A percentile compares a stretch with the other conserved stretches of the same genome.
Conservation (phyloP, 208 protist species). For the Trypanosomatidae sp. region DNA sequence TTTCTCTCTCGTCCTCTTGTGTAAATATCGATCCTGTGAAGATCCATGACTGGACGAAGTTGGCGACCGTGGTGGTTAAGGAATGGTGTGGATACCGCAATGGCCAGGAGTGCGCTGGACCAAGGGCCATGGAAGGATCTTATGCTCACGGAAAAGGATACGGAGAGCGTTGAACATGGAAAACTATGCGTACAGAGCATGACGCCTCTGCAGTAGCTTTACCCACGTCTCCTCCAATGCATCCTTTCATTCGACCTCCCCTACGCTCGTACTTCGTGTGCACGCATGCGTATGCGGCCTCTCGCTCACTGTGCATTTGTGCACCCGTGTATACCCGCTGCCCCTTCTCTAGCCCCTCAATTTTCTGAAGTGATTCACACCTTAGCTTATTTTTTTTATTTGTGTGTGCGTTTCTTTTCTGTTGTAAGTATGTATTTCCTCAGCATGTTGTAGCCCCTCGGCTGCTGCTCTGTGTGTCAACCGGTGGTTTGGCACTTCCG, state of each 20-base stretch:
- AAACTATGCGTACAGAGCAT: background rate
- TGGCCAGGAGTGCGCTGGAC: background rate
- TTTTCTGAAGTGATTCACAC: no score
- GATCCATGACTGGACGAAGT: background rate
- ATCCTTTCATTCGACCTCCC: background rate
- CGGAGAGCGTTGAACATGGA: background rate
- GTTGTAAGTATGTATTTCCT: background rate
- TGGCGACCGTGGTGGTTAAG: background rate
- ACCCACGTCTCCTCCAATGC: background rate
- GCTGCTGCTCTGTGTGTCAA: background rate
- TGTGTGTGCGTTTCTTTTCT: background rate
- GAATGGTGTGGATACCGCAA: background rate
- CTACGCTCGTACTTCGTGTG: background rate
- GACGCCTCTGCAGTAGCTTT: background rate
- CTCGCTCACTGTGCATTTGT: background rate
- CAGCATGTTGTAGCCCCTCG: background rate
- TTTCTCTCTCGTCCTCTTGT: background rate
- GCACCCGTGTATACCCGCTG: background rate
- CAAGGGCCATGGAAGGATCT: background rate
- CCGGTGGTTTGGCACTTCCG: background rate
- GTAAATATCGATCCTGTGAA: background rate
- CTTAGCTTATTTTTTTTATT: no score
- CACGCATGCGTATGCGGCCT: background rate
- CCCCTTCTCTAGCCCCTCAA: background rate
- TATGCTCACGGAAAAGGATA: background rate